Base-by-base conservation (phyloP, 768 basidiomycete genomes). In the Pulveroboletus ravenelii region DNA sequence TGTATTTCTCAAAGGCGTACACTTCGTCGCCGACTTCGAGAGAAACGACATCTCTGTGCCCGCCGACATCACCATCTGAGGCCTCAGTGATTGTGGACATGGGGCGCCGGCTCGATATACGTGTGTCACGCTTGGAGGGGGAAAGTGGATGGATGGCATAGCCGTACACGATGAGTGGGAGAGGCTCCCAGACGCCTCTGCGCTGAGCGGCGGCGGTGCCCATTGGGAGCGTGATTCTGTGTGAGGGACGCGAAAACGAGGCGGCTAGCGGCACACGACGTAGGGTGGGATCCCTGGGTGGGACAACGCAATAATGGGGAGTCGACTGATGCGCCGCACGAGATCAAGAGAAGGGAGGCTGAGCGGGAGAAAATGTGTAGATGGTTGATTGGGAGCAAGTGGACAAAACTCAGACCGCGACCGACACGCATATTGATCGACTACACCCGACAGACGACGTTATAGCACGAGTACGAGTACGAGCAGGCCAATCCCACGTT, bases 21-120 rank as follows among this genome's bases (percentile, higher is more conserved):
- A 98, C 84, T 65, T 97, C 94, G 68, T 96, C 94, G 41, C 95
- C 95, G 27, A 97, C 87, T 59, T 96, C 93, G 49, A 98, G 78
- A 6, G 85, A 78, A 31, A 92, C 90, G 20, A 90, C 84, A 54
- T 90, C 88, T 47, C 81, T 76, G 70, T 85, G 78, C 0, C 80
- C 76, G 36, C 78, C 73, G 34, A 82, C 76, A 37, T 87, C 86
- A 47, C 84, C 85, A 17, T 78, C 76, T 3, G 77, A 75, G 18
- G 55, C 68, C 47, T 77, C 76, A 3, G 76, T 78, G 45, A 71
- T 74, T 3, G 70, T 69, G 27, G 78, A 74, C 57, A 68, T 54
- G 54, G 66, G 66, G 2, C 71, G 67, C 12, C 74, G 71, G 55
- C 38, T 70, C 5, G 75, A 77, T 72, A 87, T 57, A 52, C 82